Evolutionary conservation across 2,329 filamentous ascomycete genomes (phyloP).

Genomic region (Trichoderma asperellum): DNA sequence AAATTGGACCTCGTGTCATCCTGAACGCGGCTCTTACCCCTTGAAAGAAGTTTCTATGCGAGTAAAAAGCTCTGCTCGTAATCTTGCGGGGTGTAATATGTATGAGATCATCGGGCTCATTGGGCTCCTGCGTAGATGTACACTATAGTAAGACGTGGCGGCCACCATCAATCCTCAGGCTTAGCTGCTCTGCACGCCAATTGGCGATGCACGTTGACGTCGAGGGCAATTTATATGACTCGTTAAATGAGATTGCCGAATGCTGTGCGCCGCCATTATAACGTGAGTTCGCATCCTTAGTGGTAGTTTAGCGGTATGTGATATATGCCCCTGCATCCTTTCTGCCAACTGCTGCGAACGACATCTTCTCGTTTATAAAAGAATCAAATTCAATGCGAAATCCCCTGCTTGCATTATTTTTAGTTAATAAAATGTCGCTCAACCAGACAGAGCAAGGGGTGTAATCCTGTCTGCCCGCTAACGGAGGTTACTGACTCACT

Average conservation of each 20-base stretch:
- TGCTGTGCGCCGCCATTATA: not conserved
- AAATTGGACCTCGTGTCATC: not conserved
- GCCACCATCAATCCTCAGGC: not conserved
- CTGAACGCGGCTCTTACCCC: not conserved
- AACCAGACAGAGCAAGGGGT: not conserved
- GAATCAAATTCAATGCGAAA: not conserved
- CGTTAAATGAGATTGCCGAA: constrained; percentile 3
- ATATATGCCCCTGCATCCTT: constrained; percentile 1
- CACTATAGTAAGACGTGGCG: constrained; percentile 2
- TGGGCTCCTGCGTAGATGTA: not conserved
- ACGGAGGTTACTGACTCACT: not conserved
- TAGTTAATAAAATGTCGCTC: not conserved
- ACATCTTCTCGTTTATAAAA: not conserved
- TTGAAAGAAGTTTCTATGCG: not conserved
- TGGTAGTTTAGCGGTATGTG: not conserved
- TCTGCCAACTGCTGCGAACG: constrained; percentile 4
- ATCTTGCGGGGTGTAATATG: not conserved
- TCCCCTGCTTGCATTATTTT: not conserved
- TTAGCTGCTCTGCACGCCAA: not conserved
- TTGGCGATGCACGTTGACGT: not conserved
- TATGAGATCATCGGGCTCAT: constrained; percentile 2
- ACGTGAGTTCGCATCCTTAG: not conserved
- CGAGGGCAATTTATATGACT: not conserved
- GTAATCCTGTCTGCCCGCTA: not conserved
- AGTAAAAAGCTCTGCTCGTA: not conserved